Evolutionary conservation across 768 basidiomycete genomes (phyloP).

Genomic region (Rhizopogon rudus): DNA sequence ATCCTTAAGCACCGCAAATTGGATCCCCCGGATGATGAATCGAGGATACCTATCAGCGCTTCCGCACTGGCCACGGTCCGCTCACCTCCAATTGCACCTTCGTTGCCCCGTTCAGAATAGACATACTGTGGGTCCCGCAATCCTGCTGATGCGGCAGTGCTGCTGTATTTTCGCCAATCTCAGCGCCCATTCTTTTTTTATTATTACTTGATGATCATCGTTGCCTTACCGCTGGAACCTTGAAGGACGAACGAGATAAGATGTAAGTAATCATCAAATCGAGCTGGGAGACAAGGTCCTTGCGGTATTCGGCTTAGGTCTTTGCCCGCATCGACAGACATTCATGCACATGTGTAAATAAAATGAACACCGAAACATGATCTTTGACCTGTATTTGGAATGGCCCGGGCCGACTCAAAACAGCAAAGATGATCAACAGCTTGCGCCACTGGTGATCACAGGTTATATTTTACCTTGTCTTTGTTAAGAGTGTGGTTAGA

Average conservation of each 20-base stretch:
- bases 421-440: neutral
- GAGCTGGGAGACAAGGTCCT: neutral
- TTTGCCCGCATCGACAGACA: neutral
- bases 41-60: neutral
- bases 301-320: neutral
- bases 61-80: neutral
- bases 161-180: neutral
- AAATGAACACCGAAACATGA: neutral
- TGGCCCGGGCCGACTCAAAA: neutral
- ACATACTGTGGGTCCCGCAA: neutral
- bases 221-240: neutral
- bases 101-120: neutral
- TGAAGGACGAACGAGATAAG: neutral
- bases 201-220: neutral
- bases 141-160: neutral
- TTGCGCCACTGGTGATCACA: neutral
- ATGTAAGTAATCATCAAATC: neutral
- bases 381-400: neutral
- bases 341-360: neutral
- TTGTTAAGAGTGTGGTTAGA: neutral
- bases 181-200: too few relatives aligned
- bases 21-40: neutral
- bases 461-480: neutral
- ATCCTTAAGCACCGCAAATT: neutral
- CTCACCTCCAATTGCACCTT: neutral